phyloP scores from a whole-genome alignment of 352 stramenopile genomes.

The Phytopythium vexans region DNA sequence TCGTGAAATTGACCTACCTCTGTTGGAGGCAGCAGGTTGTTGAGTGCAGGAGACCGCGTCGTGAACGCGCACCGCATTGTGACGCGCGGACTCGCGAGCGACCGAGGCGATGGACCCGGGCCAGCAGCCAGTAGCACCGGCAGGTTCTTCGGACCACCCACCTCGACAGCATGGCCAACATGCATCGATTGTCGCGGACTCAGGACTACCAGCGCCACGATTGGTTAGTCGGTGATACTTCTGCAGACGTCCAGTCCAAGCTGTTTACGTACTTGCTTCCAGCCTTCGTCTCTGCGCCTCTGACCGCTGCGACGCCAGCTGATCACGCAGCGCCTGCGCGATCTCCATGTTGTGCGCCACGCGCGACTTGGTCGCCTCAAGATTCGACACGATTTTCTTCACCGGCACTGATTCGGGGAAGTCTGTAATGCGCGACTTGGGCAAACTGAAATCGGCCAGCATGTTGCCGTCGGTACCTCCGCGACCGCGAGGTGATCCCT shows the following conservation, averaged over 20 bases:
- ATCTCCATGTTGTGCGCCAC: conserved; percentile 61
- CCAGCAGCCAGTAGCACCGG: not conserved
- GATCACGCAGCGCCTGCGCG: conserved; percentile 61
- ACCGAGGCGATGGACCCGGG: conserved; percentile 8
- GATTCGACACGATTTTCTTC: conserved; percentile 60
- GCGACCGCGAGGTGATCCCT: conserved; percentile 10
- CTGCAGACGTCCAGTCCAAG: not conserved
- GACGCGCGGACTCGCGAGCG: conserved; percentile 34
- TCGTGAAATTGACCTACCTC: conserved; percentile 14
- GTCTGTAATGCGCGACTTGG: conserved; percentile 46
- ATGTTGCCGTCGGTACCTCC: conserved; percentile 5
- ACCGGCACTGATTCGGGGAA: conserved; percentile 61
- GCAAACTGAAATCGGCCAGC: conserved; percentile 32
- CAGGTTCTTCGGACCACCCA: conserved; percentile 1
- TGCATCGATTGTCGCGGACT: conserved; percentile 28
- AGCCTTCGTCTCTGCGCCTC: conserved; percentile 39
- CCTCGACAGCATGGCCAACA: conserved; percentile 15
- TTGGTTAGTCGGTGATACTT: not conserved
- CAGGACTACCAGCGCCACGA: conserved; percentile 7
- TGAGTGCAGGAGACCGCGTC: conserved; percentile 58
- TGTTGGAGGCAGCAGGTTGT: conserved; percentile 53
- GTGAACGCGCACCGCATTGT: conserved; percentile 63
- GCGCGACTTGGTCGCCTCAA: conserved; percentile 61
- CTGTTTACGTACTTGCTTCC: conserved; percentile 20
- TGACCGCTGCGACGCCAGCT: conserved; percentile 35